Conservation (phyloP, 1,284 basidiomycete genomes). For the Apiotrichum akiyoshidainum region DNA sequence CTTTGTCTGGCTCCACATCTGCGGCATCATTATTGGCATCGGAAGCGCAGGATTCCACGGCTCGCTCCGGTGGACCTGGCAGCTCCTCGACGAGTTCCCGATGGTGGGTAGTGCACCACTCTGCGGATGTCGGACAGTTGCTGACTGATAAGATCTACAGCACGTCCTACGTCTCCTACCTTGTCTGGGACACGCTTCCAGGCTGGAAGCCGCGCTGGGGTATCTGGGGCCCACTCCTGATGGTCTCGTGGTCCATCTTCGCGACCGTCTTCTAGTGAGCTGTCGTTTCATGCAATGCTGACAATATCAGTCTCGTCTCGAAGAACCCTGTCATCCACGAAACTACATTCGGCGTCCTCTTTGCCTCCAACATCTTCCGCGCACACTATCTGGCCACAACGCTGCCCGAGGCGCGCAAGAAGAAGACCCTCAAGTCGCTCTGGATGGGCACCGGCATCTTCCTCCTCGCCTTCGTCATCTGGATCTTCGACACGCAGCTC, state of each 20-base stretch:
- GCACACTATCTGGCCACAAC: constrained; percentile 26
- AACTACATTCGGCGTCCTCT: constrained; percentile 46
- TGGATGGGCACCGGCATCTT: constrained; percentile 18
- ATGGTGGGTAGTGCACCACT: constrained; percentile 15
- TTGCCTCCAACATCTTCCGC: constrained; percentile 27
- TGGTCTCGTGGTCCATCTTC: constrained; percentile 16
- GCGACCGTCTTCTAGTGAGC: constrained; percentile 20
- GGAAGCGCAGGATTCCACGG: constrained; percentile 24
- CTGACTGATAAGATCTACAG: constrained; percentile 12
- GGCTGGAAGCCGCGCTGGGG: constrained; percentile 13
- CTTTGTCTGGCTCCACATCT: constrained; percentile 15
- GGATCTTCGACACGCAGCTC: constrained; percentile 54
- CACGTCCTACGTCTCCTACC: constrained; percentile 6
- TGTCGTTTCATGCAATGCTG: not conserved
- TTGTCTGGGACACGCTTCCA: constrained; percentile 15
- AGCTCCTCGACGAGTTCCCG: constrained; percentile 25
- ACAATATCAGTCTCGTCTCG: constrained; percentile 34
- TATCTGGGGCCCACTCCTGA: not conserved
- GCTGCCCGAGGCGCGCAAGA: constrained; percentile 5
- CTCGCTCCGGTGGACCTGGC: constrained; percentile 21
- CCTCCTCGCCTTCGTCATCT: constrained; percentile 36
- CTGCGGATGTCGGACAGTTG: not conserved
- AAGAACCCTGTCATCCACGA: constrained; percentile 53
- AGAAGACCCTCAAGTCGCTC: constrained; percentile 15
- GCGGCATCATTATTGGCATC: constrained; percentile 19